Evolutionary conservation across 1,139 yeast species (phyloP).

Genomic region (Hemisphaericaspora lyxosophila): DNA sequence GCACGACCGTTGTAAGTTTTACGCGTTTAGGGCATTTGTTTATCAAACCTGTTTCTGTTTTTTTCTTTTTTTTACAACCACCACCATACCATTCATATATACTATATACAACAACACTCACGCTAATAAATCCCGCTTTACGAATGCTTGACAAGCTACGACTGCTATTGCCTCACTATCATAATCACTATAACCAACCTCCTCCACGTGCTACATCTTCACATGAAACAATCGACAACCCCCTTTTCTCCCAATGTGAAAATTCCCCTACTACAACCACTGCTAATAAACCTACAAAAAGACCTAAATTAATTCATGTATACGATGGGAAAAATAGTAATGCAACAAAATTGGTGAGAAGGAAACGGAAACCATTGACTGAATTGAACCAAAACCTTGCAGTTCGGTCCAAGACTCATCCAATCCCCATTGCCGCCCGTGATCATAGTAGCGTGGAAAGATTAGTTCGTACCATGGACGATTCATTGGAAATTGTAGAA

Average conservation of each 20-base stretch:
- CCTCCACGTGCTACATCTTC: slow-evolving; percentile 1
- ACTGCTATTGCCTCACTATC: neutral
- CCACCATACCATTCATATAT: too few relatives aligned
- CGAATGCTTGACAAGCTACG: slow-evolving; percentile 1
- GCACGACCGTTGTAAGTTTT: too few relatives aligned
- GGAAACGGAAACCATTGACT: neutral
- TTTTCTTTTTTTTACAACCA: too few relatives aligned
- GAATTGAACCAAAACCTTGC: slow-evolving; percentile 1
- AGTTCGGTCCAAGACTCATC: slow-evolving; percentile 4
- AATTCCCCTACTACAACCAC: neutral
- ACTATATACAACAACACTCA: too few relatives aligned
- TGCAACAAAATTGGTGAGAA: neutral
- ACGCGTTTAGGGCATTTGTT: too few relatives aligned
- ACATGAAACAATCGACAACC: neutral
- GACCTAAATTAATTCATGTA: slow-evolving; percentile 4
- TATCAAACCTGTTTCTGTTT: too few relatives aligned
- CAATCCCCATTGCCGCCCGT: neutral
- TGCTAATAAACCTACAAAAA: slow-evolving; percentile 1
- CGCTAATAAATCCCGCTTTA: neutral
- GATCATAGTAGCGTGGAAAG: slow-evolving; percentile 1
- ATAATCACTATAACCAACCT: neutral
- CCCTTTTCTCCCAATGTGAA: slow-evolving; percentile 1
- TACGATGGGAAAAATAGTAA: neutral
- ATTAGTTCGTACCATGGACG: slow-evolving; percentile 4
- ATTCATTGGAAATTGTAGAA: slow-evolving; percentile 11